Conservation (phyloP, 1,139 yeast genomes). For the Geotrichum restrictum region DNA sequence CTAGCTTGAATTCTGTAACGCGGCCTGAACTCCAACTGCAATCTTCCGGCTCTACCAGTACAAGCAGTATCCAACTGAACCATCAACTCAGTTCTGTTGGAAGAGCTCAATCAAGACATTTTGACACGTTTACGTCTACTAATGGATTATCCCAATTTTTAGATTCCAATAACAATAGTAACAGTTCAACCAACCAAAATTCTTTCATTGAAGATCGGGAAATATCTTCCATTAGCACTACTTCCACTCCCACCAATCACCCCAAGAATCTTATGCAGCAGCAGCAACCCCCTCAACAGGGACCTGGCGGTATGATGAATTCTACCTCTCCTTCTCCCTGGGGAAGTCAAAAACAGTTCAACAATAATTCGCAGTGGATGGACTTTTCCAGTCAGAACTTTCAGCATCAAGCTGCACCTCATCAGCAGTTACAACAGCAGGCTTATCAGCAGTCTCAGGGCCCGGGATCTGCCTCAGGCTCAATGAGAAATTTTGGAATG, state of each 20-base stretch:
- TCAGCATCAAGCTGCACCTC: slow-evolving; percentile 8
- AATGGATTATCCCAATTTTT: not conserved
- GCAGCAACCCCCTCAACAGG: slow-evolving; percentile 9
- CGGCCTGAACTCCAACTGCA: not conserved
- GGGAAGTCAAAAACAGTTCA: slow-evolving; percentile 26
- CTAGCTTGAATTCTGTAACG: not conserved
- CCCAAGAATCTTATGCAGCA: slow-evolving; percentile 2
- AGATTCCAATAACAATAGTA: slow-evolving; percentile 1
- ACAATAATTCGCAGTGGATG: slow-evolving; percentile 16
- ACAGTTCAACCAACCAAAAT: not conserved
- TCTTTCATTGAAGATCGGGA: not conserved
- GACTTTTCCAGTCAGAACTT: slow-evolving; percentile 15
- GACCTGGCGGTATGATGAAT: slow-evolving; percentile 17
- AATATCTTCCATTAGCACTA: not conserved
- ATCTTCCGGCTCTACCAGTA: not conserved
- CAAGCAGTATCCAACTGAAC: not conserved
- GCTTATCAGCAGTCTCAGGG: not conserved
- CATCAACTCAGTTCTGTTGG: not conserved
- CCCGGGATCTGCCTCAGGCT: not conserved
- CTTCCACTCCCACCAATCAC: not conserved
- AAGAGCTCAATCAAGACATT: slow-evolving; percentile 10
- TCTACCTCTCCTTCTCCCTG: slow-evolving; percentile 21
- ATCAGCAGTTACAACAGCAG: slow-evolving; percentile 13
- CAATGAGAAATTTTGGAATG: slow-evolving; percentile 1
- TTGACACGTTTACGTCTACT: slow-evolving; percentile 8